Conservation (phyloP, 805 yeast genomes). For the Wickerhamiella siamensis region DNA sequence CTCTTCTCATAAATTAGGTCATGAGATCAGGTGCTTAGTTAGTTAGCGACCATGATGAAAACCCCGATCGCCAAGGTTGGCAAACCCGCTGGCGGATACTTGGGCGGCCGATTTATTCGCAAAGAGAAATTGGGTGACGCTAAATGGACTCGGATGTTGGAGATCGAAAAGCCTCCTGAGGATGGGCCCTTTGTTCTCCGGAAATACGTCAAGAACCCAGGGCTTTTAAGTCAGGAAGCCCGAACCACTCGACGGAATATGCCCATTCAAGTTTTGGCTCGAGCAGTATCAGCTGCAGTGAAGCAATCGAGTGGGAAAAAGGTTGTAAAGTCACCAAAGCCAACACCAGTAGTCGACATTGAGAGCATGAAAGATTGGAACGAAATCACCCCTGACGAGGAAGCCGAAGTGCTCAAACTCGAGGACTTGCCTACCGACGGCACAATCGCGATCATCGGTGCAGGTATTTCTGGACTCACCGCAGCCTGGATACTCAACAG, state of each 20-base stretch:
- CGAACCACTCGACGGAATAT: slow-evolving; percentile 8
- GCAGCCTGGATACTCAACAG: slow-evolving; percentile 33
- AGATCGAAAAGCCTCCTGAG: slow-evolving; percentile 14
- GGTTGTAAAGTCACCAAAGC: background rate
- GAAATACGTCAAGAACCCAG: slow-evolving; percentile 3
- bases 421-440: slow-evolving; percentile 22
- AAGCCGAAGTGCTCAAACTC: slow-evolving; percentile 19
- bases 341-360: slow-evolving; percentile 3
- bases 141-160: slow-evolving; percentile 15
- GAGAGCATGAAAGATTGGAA: slow-evolving; percentile 17
- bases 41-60: slow-evolving; percentile 7
- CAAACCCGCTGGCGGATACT: slow-evolving; percentile 13
- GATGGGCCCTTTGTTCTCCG: slow-evolving; percentile 16
- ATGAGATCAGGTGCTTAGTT: background rate
- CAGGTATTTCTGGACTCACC: slow-evolving; percentile 77
- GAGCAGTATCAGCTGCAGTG: slow-evolving; percentile 11
- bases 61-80: slow-evolving; percentile 10
- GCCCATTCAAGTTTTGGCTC: slow-evolving; percentile 8
- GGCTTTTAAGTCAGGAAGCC: background rate
- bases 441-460: slow-evolving; percentile 63
- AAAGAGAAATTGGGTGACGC: slow-evolving; percentile 10
- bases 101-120: slow-evolving; percentile 15
- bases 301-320: background rate
- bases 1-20: no score
- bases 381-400: slow-evolving; percentile 19